Base-by-base conservation (phyloP, 2,329 filamentous ascomycete genomes). In the Tolypocladium ophioglossoides region DNA sequence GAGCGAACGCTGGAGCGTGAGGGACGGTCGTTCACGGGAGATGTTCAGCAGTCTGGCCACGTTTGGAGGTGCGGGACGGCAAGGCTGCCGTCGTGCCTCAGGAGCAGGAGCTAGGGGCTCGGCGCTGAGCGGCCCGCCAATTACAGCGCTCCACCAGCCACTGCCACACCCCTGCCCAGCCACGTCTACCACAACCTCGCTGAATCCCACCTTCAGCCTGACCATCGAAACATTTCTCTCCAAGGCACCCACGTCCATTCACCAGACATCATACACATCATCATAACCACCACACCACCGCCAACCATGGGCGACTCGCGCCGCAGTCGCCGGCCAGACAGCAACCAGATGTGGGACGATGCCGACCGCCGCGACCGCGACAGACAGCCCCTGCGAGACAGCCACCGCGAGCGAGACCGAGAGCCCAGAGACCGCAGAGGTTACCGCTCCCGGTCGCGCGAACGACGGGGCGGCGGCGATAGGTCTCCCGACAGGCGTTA, bases 341-440 rank as follows among this genome's bases (percentile, higher is more conserved):
- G 78, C 67, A 78, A 77, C 51, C 74, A 79, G 52, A 82, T 82
- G 76, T 82, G 81, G 79, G 83, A 86, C 57, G 76, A 79, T 44
- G 70, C 74, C 12, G 73, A 76, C 53, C 70, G 72, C 20, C 69
- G 68, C 52, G 65, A 66, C 50, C 67, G 67, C 52, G 67, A 67
- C 52, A 67, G 70, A 32, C 60, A 63, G 52, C 58, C 54, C 35
- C 41, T 54, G 2, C 61, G 65, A 41, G 61, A 62, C 40, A 54
- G 57, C 18, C 56, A 58, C 35, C 51, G 57, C 37, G 58, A 58
- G 27, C 44, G 61, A 52, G 62, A 67, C n/a, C 59, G 63, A 4
- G 64, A 67, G 50, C 60, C 63, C 41, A 64, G 68, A 51, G 62
- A 68, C 40, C 65, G 66, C 44, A 53, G 63, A 54, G 64, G 69